Evolutionary conservation across 2,329 filamentous ascomycete genomes (phyloP).

Genomic region (Claviceps humidiphila): DNA sequence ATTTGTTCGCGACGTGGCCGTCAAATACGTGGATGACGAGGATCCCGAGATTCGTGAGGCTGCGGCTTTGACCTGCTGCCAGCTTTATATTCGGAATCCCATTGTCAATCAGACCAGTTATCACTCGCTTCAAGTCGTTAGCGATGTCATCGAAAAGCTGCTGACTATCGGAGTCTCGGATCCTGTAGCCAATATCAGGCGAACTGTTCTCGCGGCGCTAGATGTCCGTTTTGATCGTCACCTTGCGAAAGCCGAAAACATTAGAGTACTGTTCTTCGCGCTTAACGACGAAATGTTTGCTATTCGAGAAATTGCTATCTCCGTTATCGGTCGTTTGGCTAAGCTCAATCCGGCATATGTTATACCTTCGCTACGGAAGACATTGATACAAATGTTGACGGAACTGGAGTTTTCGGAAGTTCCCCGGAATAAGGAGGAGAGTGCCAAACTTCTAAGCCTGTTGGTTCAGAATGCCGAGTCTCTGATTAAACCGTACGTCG

Average conservation of each 20-base stretch:
- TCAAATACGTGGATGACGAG: constrained; percentile 95
- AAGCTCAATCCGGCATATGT: constrained; percentile 92
- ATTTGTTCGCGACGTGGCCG: constrained; percentile 94
- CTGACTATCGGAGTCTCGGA: constrained; percentile 92
- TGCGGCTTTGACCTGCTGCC: constrained; percentile 90
- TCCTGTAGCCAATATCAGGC: constrained; percentile 73
- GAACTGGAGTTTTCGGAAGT: constrained; percentile 95
- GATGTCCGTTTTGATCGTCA: constrained; percentile 93
- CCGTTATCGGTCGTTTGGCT: constrained; percentile 88
- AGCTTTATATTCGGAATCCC: constrained; percentile 90
- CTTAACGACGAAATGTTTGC: constrained; percentile 89
- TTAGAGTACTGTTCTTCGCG: constrained; percentile 86
- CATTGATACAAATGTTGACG: constrained; percentile 88
- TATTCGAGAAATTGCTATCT: constrained; percentile 88
- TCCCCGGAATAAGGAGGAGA: constrained; percentile 89
- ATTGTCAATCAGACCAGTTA: constrained; percentile 97
- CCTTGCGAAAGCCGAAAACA: constrained; percentile 94
- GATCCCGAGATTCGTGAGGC: constrained; percentile 88
- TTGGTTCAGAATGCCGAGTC: constrained; percentile 86
- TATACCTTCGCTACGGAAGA: constrained; percentile 87
- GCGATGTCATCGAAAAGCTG: constrained; percentile 94
- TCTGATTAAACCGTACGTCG: constrained; percentile 90
- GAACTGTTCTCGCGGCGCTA: constrained; percentile 76
- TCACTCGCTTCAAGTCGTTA: constrained; percentile 91
- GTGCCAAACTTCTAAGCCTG: constrained; percentile 80